Conservation (phyloP, 305 asterid genomes). For the Fraxinus sp. region DNA sequence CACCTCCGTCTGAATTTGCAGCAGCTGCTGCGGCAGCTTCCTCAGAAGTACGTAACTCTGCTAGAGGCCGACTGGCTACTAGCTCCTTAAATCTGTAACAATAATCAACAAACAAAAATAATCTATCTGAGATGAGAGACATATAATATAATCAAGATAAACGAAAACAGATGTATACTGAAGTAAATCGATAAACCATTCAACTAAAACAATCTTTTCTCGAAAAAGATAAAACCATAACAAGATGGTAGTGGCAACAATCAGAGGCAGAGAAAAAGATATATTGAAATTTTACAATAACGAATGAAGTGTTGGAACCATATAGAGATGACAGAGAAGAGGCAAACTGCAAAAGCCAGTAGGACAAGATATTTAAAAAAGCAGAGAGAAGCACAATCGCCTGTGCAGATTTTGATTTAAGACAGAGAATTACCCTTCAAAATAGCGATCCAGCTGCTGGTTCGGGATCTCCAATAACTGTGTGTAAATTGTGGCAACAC, state of each 20-base stretch:
- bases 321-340: not conserved
- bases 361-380: not conserved
- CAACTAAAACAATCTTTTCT: not conserved
- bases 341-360: not conserved
- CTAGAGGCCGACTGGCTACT: conserved; percentile 86
- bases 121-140: conserved; percentile 17
- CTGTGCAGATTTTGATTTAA: not conserved
- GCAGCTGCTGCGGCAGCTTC: conserved; percentile 65
- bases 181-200: not conserved
- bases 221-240: not conserved
- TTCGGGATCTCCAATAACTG: conserved; percentile 85
- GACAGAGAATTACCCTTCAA: conserved; percentile 70
- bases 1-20: conserved; percentile 44
- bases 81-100: conserved; percentile 81
- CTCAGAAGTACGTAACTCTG: conserved; percentile 79
- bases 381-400: not conserved
- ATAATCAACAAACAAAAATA: conserved; percentile 5
- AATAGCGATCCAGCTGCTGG: conserved; percentile 94
- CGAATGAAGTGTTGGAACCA: not conserved
- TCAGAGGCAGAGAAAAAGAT: not conserved
- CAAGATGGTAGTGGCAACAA: not conserved
- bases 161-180: not conserved
- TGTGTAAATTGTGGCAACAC: conserved; percentile 77
- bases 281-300: not conserved
- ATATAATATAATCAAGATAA: not conserved